Conservation (phyloP, 1,284 basidiomycete species). For the Marasmius oreades region DNA sequence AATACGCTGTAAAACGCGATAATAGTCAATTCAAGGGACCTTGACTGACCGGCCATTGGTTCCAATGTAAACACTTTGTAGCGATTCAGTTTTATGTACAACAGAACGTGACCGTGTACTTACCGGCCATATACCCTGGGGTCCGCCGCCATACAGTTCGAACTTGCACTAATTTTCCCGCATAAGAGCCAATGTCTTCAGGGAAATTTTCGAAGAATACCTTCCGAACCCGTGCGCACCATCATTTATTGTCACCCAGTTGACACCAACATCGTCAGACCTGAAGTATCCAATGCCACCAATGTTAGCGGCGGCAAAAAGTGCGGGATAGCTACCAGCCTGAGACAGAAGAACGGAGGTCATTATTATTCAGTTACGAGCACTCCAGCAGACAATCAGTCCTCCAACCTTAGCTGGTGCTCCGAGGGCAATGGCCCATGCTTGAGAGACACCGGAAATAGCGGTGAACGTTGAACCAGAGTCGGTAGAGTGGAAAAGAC, state of each 20-base stretch:
- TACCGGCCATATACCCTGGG: conserved; percentile 52
- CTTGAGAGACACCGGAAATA: conserved; percentile 44
- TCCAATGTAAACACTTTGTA: conserved; percentile 54
- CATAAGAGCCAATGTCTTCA: too few species aligned
- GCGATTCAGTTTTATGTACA: not conserved
- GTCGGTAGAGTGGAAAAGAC: conserved; percentile 59
- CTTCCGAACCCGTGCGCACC: conserved; percentile 54
- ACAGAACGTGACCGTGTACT: conserved; percentile 16
- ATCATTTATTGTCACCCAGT: conserved; percentile 63
- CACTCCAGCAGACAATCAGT: not conserved
- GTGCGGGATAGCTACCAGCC: conserved; percentile 48
- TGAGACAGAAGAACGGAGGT: not conserved
- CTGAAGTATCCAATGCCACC: conserved; percentile 50
- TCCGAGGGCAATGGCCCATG: conserved; percentile 58
- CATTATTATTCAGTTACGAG: not conserved
- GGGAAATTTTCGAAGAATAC: not conserved
- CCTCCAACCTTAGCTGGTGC: conserved; percentile 37
- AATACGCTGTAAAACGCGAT: not conserved
- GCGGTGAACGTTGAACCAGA: conserved; percentile 47
- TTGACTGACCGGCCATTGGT: conserved; percentile 49
- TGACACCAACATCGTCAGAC: conserved; percentile 53
- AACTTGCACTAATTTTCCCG: conserved; percentile 27
- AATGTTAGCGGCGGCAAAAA: conserved; percentile 55
- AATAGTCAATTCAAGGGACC: not conserved
- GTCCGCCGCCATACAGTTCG: conserved; percentile 51